Evolutionary conservation across 345 rosid species (phyloP).

Genomic region (Rhodomyrtus tomentosa): DNA sequence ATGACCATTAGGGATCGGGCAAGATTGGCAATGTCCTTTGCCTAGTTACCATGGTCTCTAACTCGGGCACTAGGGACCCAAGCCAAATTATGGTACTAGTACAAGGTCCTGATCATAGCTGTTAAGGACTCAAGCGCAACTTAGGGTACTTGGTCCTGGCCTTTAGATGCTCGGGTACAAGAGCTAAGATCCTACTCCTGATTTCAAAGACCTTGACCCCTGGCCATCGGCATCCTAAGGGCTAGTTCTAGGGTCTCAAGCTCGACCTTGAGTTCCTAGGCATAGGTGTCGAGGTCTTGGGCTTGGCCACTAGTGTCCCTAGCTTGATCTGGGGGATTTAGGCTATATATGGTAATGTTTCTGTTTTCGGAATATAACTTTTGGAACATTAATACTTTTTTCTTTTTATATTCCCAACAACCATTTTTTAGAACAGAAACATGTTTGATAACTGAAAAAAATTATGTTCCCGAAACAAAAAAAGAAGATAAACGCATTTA

Average conservation of each 20-base stretch:
- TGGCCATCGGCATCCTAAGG: not conserved
- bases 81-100: not conserved
- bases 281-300: not conserved
- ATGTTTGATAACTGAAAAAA: too few relatives aligned
- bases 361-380: too few relatives aligned
- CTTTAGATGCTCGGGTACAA: not conserved
- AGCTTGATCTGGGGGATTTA: rapidly evolving
- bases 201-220: not conserved
- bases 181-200: not conserved
- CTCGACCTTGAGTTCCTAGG: not conserved
- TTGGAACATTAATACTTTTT: too few relatives aligned
- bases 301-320: rapidly evolving
- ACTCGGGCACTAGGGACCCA: not conserved
- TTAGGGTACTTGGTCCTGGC: not conserved
- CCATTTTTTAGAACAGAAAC: too few relatives aligned
- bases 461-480: too few relatives aligned
- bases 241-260: not conserved
- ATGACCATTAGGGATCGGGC: not conserved
- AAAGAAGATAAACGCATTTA: too few relatives aligned
- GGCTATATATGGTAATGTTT: too few relatives aligned
- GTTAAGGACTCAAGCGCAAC: rapidly evolving
- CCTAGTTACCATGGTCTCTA: too few relatives aligned
- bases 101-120: not conserved
- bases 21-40: not conserved
- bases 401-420: too few relatives aligned